phyloP scores from a whole-genome alignment of 768 basidiomycete genomes.

The Sarcodon sp. region DNA sequence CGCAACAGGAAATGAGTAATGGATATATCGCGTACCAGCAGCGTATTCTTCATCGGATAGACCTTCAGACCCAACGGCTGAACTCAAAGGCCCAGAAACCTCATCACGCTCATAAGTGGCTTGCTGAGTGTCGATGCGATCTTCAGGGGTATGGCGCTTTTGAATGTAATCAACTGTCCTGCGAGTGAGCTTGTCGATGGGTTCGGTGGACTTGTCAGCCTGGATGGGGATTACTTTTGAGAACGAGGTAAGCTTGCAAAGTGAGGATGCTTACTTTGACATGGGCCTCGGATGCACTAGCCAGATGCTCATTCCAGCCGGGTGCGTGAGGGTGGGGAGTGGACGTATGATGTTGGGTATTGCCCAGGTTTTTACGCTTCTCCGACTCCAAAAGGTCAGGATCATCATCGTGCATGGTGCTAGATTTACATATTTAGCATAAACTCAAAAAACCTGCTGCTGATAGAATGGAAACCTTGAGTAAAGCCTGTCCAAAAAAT shows the following conservation, averaged over 20 bases:
- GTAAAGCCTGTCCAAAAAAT: no score
- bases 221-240: conserved; percentile 1
- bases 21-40: no score
- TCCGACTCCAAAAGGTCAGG: conserved; percentile 21
- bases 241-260: neutral
- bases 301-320: conserved; percentile 24
- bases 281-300: conserved; percentile 20
- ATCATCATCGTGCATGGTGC: conserved; percentile 22
- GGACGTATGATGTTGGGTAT: conserved; percentile 20
- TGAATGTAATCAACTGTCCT: conserved; percentile 15
- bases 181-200: conserved; percentile 7
- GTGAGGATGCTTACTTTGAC: conserved; percentile 15
- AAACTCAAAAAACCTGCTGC: no score
- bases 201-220: conserved; percentile 13
- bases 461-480: no score
- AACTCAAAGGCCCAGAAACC: conserved; percentile 12
- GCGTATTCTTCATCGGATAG: no score
- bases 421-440: conserved; percentile 4
- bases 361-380: conserved; percentile 19
- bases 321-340: conserved; percentile 18
- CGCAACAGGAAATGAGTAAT: no score
- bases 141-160: conserved; percentile 10
- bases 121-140: conserved; percentile 2
- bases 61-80: neutral
- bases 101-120: conserved; percentile 13